These are phyloP conservation scores for Pseudogymnoascus sp. DNA, from an alignment of 2,329 filamentous ascomycete genomes.

Conservation along the genomic window DNA sequence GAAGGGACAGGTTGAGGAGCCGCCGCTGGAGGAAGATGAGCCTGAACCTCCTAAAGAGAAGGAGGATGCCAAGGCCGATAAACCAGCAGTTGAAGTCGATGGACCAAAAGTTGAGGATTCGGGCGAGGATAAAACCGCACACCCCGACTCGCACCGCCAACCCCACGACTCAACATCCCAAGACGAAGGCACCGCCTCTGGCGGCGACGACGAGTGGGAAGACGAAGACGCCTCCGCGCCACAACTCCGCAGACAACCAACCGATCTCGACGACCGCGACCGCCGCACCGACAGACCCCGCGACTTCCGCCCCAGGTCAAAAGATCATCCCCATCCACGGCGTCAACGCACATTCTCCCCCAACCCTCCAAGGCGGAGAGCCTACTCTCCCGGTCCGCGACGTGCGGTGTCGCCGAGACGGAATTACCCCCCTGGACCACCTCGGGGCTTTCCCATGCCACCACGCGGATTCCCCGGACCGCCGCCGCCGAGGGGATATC, in stretches of 20 bases:
- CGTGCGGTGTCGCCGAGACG: background rate
- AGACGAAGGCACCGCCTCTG: background rate
- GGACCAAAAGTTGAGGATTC: background rate
- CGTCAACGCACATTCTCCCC: background rate
- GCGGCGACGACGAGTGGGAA: background rate
- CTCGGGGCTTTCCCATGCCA: background rate
- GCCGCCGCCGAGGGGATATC: background rate
- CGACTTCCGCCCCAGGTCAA: too few relatives aligned
- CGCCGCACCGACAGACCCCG: background rate
- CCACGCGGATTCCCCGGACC: background rate
- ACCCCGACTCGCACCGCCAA: background rate
- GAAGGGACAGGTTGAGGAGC: slow-evolving; percentile 45
- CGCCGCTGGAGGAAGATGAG: slow-evolving; percentile 10
- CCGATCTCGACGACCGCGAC: background rate
- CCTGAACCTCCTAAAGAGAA: background rate
- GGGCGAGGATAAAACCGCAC: background rate
- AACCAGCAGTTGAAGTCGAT: background rate
- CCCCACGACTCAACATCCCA: background rate
- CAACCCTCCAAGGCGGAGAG: background rate
- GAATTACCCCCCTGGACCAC: background rate
- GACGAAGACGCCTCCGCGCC: background rate
- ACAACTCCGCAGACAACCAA: background rate
- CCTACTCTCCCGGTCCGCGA: background rate
- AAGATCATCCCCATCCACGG: background rate
- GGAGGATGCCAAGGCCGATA: background rate